Percentiles rank a stretch among this genome's conserved stretches.
Conservation (phyloP, 2,329 filamentous ascomycete species). For the Xylariomycetidae sp. region DNA sequence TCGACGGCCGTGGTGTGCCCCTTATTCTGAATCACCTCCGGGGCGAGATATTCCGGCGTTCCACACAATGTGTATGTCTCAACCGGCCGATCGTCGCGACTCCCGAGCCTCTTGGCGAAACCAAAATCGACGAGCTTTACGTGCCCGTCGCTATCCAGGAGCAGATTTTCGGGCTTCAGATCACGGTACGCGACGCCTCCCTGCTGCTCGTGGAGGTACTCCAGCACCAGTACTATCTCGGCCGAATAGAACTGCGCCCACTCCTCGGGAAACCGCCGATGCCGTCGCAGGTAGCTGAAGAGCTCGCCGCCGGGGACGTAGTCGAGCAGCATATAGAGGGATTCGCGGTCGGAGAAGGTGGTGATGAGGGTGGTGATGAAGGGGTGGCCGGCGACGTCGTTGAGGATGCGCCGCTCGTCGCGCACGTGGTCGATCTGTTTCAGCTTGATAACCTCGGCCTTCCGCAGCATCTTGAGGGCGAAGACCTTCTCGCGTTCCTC, state of each 20-base stretch:
- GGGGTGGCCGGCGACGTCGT: slow-evolving; percentile 72
- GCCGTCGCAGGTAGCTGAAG: slow-evolving; percentile 75
- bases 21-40: slow-evolving; percentile 80
- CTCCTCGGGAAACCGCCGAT: slow-evolving; percentile 72
- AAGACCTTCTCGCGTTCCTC: slow-evolving; percentile 64
- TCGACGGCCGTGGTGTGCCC: slow-evolving; percentile 73
- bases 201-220: slow-evolving; percentile 74
- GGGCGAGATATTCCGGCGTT: slow-evolving; percentile 78
- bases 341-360: slow-evolving; percentile 75
- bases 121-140: slow-evolving; percentile 83
- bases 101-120: slow-evolving; percentile 74
- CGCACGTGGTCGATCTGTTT: slow-evolving; percentile 86
- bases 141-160: slow-evolving; percentile 73
- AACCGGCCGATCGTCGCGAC: slow-evolving; percentile 41
- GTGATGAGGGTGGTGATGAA: slow-evolving; percentile 78
- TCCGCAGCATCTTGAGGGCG: slow-evolving; percentile 75
- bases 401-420: slow-evolving; percentile 74
- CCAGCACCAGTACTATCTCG: slow-evolving; percentile 77
- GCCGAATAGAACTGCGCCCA: slow-evolving; percentile 79
- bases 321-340: slow-evolving; percentile 77
- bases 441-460: slow-evolving; percentile 67
- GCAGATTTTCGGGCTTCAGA: slow-evolving; percentile 77
- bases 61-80: slow-evolving; percentile 83
- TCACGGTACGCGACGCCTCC: slow-evolving; percentile 76
- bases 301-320: slow-evolving; percentile 82